These are phyloP conservation scores for Rhizopogon sp. DNA, from an alignment of 768 basidiomycete species.

Conservation along the genomic window DNA sequence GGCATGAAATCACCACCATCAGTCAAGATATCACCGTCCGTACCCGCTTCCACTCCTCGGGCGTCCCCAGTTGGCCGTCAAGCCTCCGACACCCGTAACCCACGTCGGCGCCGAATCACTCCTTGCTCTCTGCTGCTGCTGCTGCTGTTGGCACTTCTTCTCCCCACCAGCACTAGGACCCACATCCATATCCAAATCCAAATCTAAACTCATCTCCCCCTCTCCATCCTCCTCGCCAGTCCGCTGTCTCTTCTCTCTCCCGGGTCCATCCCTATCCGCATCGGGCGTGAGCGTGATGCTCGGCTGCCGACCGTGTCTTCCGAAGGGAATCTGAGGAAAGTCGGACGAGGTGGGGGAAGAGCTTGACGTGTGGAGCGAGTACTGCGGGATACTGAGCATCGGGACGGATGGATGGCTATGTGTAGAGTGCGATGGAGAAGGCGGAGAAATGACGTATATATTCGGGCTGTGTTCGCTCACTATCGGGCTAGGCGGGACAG, in stretches of 20 bases:
- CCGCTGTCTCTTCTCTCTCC: constrained; percentile 20
- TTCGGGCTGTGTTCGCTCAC: constrained; percentile 43
- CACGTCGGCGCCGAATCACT: constrained; percentile 22
- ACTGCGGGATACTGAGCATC: constrained; percentile 24
- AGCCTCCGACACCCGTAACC: constrained; percentile 14
- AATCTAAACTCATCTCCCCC: constrained; percentile 19
- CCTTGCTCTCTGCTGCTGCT: constrained; percentile 15
- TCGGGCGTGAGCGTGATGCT: constrained; percentile 27
- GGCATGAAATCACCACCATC: background rate
- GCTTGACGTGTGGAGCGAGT: constrained; percentile 19
- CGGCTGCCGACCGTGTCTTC: constrained; percentile 17
- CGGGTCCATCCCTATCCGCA: constrained; percentile 12
- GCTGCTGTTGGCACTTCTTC: constrained; percentile 8
- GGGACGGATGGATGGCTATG: constrained; percentile 21
- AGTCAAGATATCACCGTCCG: constrained; percentile 16
- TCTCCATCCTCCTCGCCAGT: constrained; percentile 7
- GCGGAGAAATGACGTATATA: constrained; percentile 69
- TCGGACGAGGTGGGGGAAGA: constrained; percentile 25
- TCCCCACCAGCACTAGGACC: constrained; percentile 7
- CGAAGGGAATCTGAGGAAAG: constrained; percentile 8
- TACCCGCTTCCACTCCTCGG: constrained; percentile 22
- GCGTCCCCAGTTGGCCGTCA: constrained; percentile 25
- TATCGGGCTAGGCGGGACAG: constrained; percentile 9
- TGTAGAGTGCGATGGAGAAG: constrained; percentile 29
- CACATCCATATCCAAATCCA: background rate